Evolutionary conservation across 2,329 filamentous ascomycete species (phyloP).

Genomic region (Colletotrichum kahawae): DNA sequence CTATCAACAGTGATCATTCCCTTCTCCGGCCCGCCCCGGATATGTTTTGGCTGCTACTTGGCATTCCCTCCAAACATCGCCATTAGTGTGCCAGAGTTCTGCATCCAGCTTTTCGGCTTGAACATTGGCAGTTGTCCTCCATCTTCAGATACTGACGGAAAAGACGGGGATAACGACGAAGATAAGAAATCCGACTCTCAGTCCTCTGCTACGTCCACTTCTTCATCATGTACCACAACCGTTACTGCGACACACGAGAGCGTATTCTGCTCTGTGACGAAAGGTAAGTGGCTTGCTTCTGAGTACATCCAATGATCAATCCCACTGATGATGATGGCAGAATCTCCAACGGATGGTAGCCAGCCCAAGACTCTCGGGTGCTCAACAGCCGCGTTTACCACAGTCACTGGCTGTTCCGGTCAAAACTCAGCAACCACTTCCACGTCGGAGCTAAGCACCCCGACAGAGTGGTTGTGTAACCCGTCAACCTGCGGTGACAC

Average conservation of each 20-base stretch:
- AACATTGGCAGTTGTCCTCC: neutral
- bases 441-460: neutral
- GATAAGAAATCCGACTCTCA: neutral
- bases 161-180: fast-evolving
- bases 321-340: neutral
- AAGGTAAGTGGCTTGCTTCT: neutral
- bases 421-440: neutral
- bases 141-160: neutral
- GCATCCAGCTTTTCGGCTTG: neutral
- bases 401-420: neutral
- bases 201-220: neutral
- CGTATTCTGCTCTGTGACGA: neutral
- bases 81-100: neutral
- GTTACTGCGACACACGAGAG: neutral
- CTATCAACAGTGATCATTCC: neutral
- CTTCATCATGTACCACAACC: neutral
- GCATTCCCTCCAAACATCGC: neutral
- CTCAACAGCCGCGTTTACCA: neutral
- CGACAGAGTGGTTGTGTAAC: neutral
- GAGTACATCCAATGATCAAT: neutral
- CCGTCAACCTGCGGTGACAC: neutral
- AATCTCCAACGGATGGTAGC: neutral
- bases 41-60: neutral
- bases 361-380: neutral
- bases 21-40: neutral